Evolutionary conservation across 2,329 filamentous ascomycete species (phyloP), one percentile per base, ranked within the genome.

Genomic region (Hypoxylon sp.): DNA sequence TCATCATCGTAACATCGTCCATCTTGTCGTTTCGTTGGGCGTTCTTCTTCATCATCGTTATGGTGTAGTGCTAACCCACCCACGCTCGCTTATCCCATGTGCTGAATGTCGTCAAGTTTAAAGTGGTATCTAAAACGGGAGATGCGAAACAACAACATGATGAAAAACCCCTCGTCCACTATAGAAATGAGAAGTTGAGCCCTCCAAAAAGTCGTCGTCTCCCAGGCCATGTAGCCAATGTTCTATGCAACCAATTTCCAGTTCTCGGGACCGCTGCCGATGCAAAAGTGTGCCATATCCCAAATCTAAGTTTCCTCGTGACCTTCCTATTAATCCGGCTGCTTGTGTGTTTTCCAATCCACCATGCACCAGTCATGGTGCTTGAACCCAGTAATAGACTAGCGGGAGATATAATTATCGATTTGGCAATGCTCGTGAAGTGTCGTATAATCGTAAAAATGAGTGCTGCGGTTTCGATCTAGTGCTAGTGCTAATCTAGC

Each of bases 201-300:
- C 52, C 36, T 54, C 51, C 42, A 19, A 57, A 46, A 26, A n/a
- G n/a, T n/a, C n/a, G 21, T 53, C 16, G 26, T 51, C 36, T 58
- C 57, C 55, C 61, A 62, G 60, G 60, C 61, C 52, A 60, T 53
- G 20, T 59, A 64, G 62, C 60, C 61, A 60, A 62, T 58, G 31
- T 55, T 66, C 62, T 66, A 65, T 66, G 59, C 52, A 61, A 61
- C 53, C 48, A 62, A 47, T 6, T 60, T 51, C 29, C 46, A 49
- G 48, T 40, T 47, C 51, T 53, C 43, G 42, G 17, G 51, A 30
- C 34, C 29, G 32, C 35, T 19, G n/a, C n/a, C n/a, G n/a, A 42
- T 43, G 19, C 40, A 37, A 46, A n/a, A n/a, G 25, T 37, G 23
- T 46, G 25, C 41, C 20, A 16, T 23, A 27, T 21, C 19, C 26